Base-by-base conservation (phyloP, 495 filamentous ascomycete genomes). In the Penicillium crystallinum region DNA sequence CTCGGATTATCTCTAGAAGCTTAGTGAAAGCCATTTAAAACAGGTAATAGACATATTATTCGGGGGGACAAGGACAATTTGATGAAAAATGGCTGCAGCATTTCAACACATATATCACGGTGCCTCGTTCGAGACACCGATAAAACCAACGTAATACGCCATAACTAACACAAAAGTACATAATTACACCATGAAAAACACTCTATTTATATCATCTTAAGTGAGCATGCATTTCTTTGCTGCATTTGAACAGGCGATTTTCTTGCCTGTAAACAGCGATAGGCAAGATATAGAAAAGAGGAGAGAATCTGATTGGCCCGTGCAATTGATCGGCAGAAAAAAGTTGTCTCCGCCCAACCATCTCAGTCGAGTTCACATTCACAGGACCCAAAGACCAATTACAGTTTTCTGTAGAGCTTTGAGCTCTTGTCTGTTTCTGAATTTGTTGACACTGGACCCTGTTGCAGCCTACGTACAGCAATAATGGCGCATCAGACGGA, bases 401-500 rank as follows among this genome's bases (percentile, higher is more conserved):
- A 34, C 34, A 30, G 31, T 14, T 2, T 31, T 50, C 29, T 33
- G 8, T 33, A 22, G 35, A 49, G 36, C 30, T 7, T 31, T 25
- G 12, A 17, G n/a, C 18, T 30, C 12, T 21, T 41, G 6, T 7
- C 8, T 19, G 10, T 48, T n/a, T n/a, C 15, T 1, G 7, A 38
- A 12, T 12, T n/a, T 30, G 22, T 23, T 6, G 4, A 15, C 25
- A 3, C 3, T 7, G 2, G 11, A 31, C 12, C 14, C 4, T 11
- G 25, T 23, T 23, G 38, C 29, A 34, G 7, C 17, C 18, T 12
- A 34, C 18, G 31, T 22, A n/a, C 41, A 23, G 29, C 49, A 46
- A 49, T 15, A 14, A 65, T 65, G 63, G 63, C 52, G 31, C 62
- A 58, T 23, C 27, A 47, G 36, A 39, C 36, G 49, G 36, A 34